A percentile compares a stretch with the other conserved stretches of the same genome.
These are phyloP conservation scores for Leccinum olivaceoglutinosum DNA, from an alignment of 1,284 basidiomycete genomes.

Conservation along the genomic window DNA sequence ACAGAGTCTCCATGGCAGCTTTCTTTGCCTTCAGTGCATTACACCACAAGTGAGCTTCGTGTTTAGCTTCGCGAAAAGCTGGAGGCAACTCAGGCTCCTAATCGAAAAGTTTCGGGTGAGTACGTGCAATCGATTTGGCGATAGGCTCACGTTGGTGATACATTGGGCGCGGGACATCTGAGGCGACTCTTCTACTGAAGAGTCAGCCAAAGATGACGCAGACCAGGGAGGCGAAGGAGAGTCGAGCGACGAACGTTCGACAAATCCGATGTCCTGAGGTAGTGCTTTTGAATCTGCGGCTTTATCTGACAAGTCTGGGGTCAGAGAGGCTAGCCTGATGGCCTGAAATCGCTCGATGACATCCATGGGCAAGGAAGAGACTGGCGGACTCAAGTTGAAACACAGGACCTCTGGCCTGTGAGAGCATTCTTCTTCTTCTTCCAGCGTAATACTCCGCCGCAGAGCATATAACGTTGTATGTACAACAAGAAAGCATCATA, in stretches of 20 bases:
- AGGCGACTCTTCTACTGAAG: not conserved
- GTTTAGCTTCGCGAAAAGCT: not conserved
- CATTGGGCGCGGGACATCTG: too few relatives aligned
- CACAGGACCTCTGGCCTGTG: too few relatives aligned
- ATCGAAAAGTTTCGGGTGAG: not conserved
- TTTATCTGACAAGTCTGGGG: not conserved
- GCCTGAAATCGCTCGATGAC: not conserved
- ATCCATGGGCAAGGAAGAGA: not conserved
- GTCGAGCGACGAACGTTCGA: not conserved
- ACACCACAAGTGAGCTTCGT: not conserved
- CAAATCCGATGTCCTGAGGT: not conserved
- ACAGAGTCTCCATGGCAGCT: not conserved
- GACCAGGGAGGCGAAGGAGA: not conserved
- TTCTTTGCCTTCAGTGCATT: not conserved
- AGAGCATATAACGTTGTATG: too few relatives aligned
- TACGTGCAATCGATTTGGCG: not conserved
- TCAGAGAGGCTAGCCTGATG: not conserved
- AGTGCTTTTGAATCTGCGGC: not conserved
- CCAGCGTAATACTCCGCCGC: too few relatives aligned
- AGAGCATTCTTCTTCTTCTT: too few relatives aligned
- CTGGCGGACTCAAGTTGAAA: too few relatives aligned
- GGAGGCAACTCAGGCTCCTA: not conserved
- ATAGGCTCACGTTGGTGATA: not conserved
- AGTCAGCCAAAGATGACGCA: not conserved
- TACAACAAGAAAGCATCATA: too few relatives aligned